A percentile compares a stretch with the other conserved stretches of the same genome.
Conservation (phyloP, 2,329 filamentous ascomycete species). For the Fusarium sp. region DNA sequence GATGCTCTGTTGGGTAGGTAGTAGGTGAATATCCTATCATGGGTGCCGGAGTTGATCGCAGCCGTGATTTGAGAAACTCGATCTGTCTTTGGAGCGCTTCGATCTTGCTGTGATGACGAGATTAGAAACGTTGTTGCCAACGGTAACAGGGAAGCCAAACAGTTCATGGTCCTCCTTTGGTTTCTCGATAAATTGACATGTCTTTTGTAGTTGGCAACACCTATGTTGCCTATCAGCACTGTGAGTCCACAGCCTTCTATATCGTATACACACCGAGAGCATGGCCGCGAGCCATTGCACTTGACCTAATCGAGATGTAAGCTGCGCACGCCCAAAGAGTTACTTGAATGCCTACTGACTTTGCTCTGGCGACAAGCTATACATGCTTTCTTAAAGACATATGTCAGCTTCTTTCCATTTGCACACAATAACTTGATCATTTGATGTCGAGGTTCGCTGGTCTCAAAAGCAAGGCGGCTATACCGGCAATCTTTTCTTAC, state of each 20-base stretch:
- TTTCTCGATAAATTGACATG: background rate
- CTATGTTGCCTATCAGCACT: background rate
- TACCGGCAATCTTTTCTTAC: conserved; percentile 21
- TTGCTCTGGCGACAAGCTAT: conserved; percentile 15
- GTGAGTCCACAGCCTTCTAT: rapidly evolving
- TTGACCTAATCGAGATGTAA: background rate
- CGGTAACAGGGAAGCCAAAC: rapidly evolving
- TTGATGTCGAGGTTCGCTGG: background rate
- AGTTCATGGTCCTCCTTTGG: conserved; percentile 12
- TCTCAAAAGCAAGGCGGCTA: too few relatives aligned
- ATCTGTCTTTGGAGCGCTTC: conserved; percentile 9
- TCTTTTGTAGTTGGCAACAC: conserved; percentile 2
- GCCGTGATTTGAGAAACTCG: background rate
- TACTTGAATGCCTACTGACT: background rate
- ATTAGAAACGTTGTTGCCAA: rapidly evolving
- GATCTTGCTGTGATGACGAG: background rate
- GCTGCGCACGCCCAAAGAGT: too few relatives aligned
- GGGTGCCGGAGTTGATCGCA: background rate
- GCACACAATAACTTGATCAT: too few relatives aligned
- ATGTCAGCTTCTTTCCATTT: background rate
- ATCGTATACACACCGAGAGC: background rate
- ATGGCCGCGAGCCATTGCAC: conserved; percentile 10
- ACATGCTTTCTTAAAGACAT: background rate
- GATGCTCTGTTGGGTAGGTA: rapidly evolving
- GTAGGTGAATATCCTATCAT: background rate